A percentile compares a stretch with the other conserved stretches of the same genome.
These are phyloP conservation scores for Gyromitra esculenta DNA, from an alignment of 2,329 filamentous ascomycete genomes.

Conservation along the genomic window DNA sequence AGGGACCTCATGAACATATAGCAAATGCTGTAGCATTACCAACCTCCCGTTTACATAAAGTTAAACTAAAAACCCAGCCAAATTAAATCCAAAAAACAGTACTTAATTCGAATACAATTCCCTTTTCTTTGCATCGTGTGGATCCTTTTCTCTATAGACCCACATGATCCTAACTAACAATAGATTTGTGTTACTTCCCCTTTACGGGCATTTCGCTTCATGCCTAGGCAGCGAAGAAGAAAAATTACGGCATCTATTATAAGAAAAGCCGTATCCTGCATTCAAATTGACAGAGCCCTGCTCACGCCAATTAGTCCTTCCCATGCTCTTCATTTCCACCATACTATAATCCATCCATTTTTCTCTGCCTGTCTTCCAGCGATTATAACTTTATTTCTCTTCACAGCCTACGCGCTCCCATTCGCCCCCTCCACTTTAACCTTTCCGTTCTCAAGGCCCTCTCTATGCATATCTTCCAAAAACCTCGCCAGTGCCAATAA, in stretches of 20 bases:
- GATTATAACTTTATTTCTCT: background rate
- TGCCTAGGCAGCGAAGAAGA: background rate
- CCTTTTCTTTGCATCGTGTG: background rate
- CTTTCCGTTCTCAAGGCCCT: slow-evolving; percentile 32
- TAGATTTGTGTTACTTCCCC: background rate
- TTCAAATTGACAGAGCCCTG: background rate
- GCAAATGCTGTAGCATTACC: too few relatives aligned
- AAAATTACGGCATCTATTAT: background rate
- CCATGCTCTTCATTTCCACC: background rate
- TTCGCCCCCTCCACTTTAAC: slow-evolving; percentile 49
- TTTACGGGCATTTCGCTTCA: slow-evolving; percentile 2
- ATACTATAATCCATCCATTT: background rate
- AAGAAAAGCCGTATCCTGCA: background rate
- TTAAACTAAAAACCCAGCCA: background rate
- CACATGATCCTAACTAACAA: background rate
- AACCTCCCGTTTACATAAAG: background rate
- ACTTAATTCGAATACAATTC: background rate
- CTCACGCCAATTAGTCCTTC: background rate
- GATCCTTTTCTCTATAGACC: background rate
- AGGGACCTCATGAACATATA: too few relatives aligned
- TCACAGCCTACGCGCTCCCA: slow-evolving; percentile 10
- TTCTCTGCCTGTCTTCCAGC: background rate
- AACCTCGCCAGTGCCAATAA: slow-evolving; percentile 54
- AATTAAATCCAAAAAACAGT: background rate
- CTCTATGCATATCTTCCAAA: slow-evolving; percentile 54